These are phyloP conservation scores for Incumbomyces delicatus DNA, from an alignment of 2,329 filamentous ascomycete species.

Conservation along the genomic window DNA sequence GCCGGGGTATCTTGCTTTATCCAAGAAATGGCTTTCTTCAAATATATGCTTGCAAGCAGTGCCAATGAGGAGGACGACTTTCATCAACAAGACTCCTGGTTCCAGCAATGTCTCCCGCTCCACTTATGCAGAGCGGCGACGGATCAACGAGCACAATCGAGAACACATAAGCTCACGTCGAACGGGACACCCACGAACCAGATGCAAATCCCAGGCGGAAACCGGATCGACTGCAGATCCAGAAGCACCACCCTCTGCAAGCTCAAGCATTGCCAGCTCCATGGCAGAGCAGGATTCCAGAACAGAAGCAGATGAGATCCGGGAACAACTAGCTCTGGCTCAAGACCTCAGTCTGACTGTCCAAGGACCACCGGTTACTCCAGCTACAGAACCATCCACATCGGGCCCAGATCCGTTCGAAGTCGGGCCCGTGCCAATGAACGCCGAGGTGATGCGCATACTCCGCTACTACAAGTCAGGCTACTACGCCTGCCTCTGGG, in stretches of 20 bases:
- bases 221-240: background rate
- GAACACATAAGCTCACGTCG: background rate
- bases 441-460: background rate
- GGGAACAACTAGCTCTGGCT: background rate
- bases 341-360: background rate
- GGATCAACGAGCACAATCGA: slow-evolving; percentile 1
- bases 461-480: background rate
- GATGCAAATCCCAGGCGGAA: background rate
- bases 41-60: background rate
- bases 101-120: background rate
- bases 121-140: background rate
- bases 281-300: background rate
- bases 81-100: slow-evolving; percentile 1
- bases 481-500: background rate
- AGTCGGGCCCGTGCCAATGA: background rate
- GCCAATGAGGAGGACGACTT: background rate
- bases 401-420: slow-evolving; percentile 1
- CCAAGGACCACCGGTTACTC: no score
- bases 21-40: no score
- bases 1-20: no score
- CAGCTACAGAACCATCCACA: background rate
- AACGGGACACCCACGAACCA: background rate
- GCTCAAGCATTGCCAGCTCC: background rate
- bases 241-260: background rate
- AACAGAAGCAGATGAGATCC: no score